Evolutionary conservation across 257 asterid species (phyloP).

Genomic region (Gentiana macrophylla): DNA sequence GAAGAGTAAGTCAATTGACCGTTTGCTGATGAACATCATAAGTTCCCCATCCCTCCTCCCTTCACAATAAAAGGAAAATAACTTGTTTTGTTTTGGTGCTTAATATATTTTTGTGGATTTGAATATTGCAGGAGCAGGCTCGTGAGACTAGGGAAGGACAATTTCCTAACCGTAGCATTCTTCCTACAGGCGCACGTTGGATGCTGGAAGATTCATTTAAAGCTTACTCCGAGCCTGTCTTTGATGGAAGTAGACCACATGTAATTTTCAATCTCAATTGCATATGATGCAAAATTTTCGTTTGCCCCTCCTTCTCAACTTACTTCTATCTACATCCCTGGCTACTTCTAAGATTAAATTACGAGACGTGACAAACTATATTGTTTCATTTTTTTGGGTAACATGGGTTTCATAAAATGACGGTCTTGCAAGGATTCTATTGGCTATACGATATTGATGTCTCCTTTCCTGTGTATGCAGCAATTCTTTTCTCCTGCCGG

Average conservation of each 20-base stretch:
- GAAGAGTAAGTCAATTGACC: constrained; percentile 52
- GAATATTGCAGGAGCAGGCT: constrained; percentile 47
- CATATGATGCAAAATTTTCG: no score
- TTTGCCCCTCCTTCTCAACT: no score
- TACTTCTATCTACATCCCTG: no score
- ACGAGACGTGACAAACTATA: neutral
- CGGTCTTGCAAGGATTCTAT: constrained; percentile 5
- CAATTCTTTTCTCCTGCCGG: constrained; percentile 44
- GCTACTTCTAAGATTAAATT: neutral
- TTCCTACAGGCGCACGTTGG: constrained; percentile 46
- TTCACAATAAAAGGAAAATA: no score
- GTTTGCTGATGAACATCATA: neutral
- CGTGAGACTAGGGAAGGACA: constrained; percentile 54
- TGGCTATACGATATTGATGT: neutral
- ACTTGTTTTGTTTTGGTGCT: no score
- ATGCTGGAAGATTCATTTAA: constrained; percentile 44
- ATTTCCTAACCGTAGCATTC: constrained; percentile 40
- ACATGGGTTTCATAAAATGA: neutral
- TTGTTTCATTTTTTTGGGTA: no score
- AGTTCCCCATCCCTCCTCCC: no score
- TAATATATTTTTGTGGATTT: neutral
- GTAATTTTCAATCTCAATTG: constrained; percentile 22
- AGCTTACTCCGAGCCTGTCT: constrained; percentile 38
- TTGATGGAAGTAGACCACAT: constrained; percentile 57
- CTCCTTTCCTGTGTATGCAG: constrained; percentile 26